phyloP scores from a whole-genome alignment of 768 basidiomycete genomes.

The Tephrocybe sp. region DNA sequence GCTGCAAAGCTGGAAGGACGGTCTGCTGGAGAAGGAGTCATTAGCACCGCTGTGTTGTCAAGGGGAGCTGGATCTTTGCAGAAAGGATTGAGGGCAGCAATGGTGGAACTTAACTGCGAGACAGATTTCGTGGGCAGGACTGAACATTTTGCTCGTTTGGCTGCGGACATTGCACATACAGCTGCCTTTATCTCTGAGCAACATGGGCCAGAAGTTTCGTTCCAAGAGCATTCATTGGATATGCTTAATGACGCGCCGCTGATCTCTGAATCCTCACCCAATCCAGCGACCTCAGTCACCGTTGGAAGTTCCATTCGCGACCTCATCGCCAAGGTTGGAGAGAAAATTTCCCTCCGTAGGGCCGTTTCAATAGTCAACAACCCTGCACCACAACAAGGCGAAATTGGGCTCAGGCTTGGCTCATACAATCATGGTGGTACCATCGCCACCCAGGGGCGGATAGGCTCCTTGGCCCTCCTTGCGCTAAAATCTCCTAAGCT shows the following conservation, averaged over 20 bases:
- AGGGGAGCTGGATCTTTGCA: conserved; percentile 45
- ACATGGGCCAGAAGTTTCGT: conserved; percentile 26
- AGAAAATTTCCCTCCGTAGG: conserved; percentile 71
- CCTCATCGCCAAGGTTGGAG: conserved; percentile 73
- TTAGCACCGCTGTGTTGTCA: conserved; percentile 75
- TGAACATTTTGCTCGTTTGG: conserved; percentile 73
- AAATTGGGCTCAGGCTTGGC: conserved; percentile 40
- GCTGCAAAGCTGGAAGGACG: conserved; percentile 83
- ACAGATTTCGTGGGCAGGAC: conserved; percentile 95
- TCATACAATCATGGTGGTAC: conserved; percentile 64
- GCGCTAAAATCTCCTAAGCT: conserved; percentile 49
- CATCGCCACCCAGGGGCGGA: conserved; percentile 51
- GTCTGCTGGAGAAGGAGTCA: conserved; percentile 71
- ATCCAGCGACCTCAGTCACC: conserved; percentile 36
- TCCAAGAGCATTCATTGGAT: conserved; percentile 52
- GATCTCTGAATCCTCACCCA: conserved; percentile 39
- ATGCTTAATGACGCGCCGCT: conserved; percentile 61
- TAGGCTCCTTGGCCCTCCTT: conserved; percentile 57
- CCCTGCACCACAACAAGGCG: conserved; percentile 34
- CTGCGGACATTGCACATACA: conserved; percentile 79
- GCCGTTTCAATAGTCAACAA: conserved; percentile 44
- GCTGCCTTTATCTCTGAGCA: conserved; percentile 66
- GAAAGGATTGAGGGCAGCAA: conserved; percentile 67
- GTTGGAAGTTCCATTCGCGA: conserved; percentile 65
- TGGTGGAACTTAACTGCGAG: conserved; percentile 94